Evolutionary conservation across 768 basidiomycete genomes (phyloP).

Genomic region (Rhizopogon salebrosus): DNA sequence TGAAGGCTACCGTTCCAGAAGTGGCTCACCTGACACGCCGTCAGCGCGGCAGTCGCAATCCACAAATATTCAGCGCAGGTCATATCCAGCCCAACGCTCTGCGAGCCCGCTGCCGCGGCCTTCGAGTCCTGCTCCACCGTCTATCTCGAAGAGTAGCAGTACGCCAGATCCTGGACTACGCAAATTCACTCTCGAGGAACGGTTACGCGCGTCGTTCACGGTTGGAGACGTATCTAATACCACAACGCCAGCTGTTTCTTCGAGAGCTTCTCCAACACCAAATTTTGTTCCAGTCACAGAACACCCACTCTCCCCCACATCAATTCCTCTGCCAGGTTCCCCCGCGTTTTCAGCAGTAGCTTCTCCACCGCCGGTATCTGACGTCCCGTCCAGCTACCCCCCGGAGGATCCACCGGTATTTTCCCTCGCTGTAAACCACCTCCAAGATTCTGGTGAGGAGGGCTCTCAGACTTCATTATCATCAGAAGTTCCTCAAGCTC

Average conservation of each 20-base stretch:
- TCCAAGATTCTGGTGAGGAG: neutral
- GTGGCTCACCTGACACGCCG: constrained; percentile 32
- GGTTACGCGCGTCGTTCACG: constrained; percentile 61
- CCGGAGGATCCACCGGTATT: neutral
- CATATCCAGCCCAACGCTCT: constrained; percentile 48
- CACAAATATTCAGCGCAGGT: constrained; percentile 58
- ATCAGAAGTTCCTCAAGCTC: neutral
- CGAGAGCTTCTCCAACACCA: constrained; percentile 38
- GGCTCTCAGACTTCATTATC: neutral
- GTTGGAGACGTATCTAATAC: constrained; percentile 49
- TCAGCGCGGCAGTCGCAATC: constrained; percentile 28
- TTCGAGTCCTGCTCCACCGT: constrained; percentile 20
- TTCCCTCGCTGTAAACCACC: neutral
- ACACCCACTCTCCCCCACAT: constrained; percentile 37
- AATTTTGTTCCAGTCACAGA: constrained; percentile 18
- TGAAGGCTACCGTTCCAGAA: constrained; percentile 21
- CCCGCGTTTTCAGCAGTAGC: constrained; percentile 15
- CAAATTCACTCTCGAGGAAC: constrained; percentile 69
- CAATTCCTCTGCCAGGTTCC: constrained; percentile 40
- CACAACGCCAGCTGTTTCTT: constrained; percentile 36
- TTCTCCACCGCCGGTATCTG: neutral
- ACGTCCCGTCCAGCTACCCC: neutral
- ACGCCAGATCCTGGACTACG: constrained; percentile 22
- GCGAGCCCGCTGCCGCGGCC: constrained; percentile 15
- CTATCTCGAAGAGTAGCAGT: constrained; percentile 7